Conservation (phyloP, 768 basidiomycete genomes). For the Boletus reticulatus region DNA sequence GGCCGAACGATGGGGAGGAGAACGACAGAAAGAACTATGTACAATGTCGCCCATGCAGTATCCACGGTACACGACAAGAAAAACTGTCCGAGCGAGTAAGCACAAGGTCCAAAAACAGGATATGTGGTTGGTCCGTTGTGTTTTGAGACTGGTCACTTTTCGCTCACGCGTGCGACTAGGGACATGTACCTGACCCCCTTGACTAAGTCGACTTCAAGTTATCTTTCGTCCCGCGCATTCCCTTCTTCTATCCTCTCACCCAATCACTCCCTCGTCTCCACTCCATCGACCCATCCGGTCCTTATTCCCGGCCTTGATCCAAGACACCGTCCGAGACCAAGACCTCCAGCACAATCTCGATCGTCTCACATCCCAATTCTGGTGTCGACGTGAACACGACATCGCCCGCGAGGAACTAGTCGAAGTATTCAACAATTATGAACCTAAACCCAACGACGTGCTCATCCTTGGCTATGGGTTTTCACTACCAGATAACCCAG, state of each 20-base stretch:
- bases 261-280: constrained; percentile 48
- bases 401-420: constrained; percentile 31
- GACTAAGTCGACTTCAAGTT: no score
- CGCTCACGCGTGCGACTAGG: constrained; percentile 43
- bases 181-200: constrained; percentile 66
- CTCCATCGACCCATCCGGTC: constrained; percentile 62
- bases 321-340: constrained; percentile 13
- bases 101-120: no score
- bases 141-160: constrained; percentile 18
- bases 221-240: constrained; percentile 87
- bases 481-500: constrained; percentile 71
- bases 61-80: no score
- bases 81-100: no score
- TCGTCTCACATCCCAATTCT: constrained; percentile 53
- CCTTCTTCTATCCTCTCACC: constrained; percentile 76
- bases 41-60: no score
- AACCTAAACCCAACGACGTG: constrained; percentile 86
- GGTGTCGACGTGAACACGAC: constrained; percentile 16
- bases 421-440: constrained; percentile 84
- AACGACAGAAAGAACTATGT: no score
- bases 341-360: constrained; percentile 47
- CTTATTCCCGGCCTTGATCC: constrained; percentile 84
- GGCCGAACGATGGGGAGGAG: no score
- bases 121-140: constrained; percentile 59
- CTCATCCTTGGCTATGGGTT: constrained; percentile 93